These are phyloP conservation scores for barrel medic (Medicago truncatula) DNA, from an alignment of 306 rosid species.

Conservation along the genomic window MtrunA17r5.0-ANR NC_053049.1:31212501-31213000, in stretches of 20 bases:
- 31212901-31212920: constrained; percentile 54
- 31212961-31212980: constrained; percentile 58
- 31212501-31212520: constrained; percentile 44
- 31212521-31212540: constrained; percentile 51
- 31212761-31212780: constrained; percentile 64
- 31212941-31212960: constrained; percentile 63
- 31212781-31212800: constrained; percentile 66
- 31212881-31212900: constrained; percentile 60
- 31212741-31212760: constrained; percentile 45
- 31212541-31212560: constrained; percentile 53
- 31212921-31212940: constrained; percentile 56
- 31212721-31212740: constrained; percentile 44
- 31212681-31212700: constrained; percentile 79
- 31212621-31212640: constrained; percentile 56
- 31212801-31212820: constrained; percentile 55
- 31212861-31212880: constrained; percentile 57
- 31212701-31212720: constrained; percentile 62
- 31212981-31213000: constrained; percentile 50
- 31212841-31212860: constrained; percentile 59
- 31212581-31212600: constrained; percentile 72
- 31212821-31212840: constrained; percentile 55
- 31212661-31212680: constrained; percentile 62
- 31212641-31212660: constrained; percentile 61
- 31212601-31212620: constrained; percentile 73
- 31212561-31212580: constrained; percentile 57